Evolutionary conservation across 768 basidiomycete genomes (phyloP).

Genomic region (Tulasnella sp.): DNA sequence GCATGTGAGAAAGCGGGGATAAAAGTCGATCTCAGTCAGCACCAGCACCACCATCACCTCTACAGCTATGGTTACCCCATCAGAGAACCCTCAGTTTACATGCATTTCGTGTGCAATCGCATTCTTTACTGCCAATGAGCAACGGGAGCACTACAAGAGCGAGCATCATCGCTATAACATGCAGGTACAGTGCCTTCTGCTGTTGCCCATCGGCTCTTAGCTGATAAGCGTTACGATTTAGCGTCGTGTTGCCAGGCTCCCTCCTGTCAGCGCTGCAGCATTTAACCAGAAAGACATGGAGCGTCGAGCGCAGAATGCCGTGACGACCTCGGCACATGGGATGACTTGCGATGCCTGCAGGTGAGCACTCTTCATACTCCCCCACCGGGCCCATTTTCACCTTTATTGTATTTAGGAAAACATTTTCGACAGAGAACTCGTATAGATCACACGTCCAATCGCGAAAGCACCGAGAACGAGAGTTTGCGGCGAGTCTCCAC

Average conservation of each 20-base stretch:
- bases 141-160: constrained; percentile 79
- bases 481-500: constrained; percentile 34
- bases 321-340: constrained; percentile 46
- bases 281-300: constrained; percentile 88
- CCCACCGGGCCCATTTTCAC: neutral
- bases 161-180: constrained; percentile 98
- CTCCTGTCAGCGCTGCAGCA: constrained; percentile 60
- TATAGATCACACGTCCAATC: constrained; percentile 79
- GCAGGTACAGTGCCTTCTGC: constrained; percentile 36
- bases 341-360: constrained; percentile 68
- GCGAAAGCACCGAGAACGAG: constrained; percentile 77
- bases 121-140: constrained; percentile 68
- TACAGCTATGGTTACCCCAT: neutral
- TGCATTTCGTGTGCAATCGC: constrained; percentile 88
- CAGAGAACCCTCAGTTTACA: constrained; percentile 41
- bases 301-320: constrained; percentile 59
- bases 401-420: constrained; percentile 45
- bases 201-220: neutral
- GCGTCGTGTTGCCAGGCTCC: constrained; percentile 79
- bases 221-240: constrained; percentile 11
- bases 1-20: too few species aligned
- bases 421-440: constrained; percentile 79
- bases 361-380: constrained; percentile 34
- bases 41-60: neutral
- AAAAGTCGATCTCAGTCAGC: neutral